Evolutionary conservation across 108 stramenopile genomes (phyloP).

Genomic region (Nannochloropsis granulata): DNA sequence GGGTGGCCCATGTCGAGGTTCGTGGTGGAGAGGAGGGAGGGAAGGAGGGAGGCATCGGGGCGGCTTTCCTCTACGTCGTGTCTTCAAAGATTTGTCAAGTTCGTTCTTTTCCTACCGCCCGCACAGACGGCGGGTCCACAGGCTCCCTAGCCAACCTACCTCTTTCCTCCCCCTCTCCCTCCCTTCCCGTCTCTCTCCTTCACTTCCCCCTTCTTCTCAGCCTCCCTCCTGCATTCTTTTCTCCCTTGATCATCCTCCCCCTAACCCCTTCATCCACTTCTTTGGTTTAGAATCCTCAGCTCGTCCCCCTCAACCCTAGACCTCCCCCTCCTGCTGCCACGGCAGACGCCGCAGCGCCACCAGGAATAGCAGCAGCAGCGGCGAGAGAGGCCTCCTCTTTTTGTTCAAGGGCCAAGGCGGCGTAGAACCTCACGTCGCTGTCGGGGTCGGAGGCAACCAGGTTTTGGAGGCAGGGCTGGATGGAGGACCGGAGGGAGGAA

Average conservation of each 20-base stretch:
- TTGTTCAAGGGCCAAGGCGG: neutral
- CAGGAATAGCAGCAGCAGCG: neutral
- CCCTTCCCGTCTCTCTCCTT: neutral
- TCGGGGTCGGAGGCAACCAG: neutral
- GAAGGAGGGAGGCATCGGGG: neutral
- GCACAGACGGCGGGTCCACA: neutral
- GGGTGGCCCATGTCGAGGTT: too few species aligned
- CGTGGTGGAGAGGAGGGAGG: neutral
- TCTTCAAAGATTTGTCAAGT: neutral
- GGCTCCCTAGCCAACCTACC: neutral
- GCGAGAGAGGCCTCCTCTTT: neutral
- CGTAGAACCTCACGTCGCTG: neutral
- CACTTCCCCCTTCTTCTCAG: neutral
- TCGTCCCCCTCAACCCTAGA: too few species aligned
- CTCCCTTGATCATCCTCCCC: too few species aligned
- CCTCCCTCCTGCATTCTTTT: too few species aligned
- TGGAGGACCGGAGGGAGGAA: neutral
- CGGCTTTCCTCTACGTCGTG: neutral
- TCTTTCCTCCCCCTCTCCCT: neutral
- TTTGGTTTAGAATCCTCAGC: too few species aligned
- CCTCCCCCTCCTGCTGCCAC: too few species aligned
- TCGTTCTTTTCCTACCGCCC: neutral
- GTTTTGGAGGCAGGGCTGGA: neutral
- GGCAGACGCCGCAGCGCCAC: too few species aligned
- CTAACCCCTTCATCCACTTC: too few species aligned